phyloP scores from a whole-genome alignment of 208 protist genomes.

The Kentomonas sorsogonicus region DNA sequence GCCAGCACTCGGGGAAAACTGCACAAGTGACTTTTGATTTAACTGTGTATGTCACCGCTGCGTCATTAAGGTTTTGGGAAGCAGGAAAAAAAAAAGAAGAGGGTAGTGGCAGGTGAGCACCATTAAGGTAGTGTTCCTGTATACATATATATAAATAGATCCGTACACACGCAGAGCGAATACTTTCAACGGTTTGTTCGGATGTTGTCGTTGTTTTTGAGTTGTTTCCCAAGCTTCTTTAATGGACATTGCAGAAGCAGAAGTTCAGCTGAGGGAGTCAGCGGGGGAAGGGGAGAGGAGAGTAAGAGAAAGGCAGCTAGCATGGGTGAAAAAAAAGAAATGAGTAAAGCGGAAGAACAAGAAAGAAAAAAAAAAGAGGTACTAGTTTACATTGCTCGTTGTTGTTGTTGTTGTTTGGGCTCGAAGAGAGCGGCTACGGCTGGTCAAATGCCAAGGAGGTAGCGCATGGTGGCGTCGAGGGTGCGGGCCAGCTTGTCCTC shows the following conservation, averaged over 20 bases:
- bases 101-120: constrained; percentile 8
- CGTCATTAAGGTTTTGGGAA: no score
- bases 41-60: no score
- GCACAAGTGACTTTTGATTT: no score
- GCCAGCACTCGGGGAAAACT: no score
- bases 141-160: neutral
- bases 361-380: constrained; percentile 8
- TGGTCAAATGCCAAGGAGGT: constrained; percentile 12
- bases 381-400: neutral
- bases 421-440: neutral
- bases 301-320: neutral
- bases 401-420: neutral
- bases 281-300: neutral
- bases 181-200: neutral
- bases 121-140: neutral
- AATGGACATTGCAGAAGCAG: no score
- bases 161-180: neutral
- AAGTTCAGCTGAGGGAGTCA: no score
- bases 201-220: neutral
- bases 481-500: constrained; percentile 52
- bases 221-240: neutral
- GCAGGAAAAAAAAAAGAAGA: constrained; percentile 50
- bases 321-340: constrained; percentile 3
- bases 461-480: constrained; percentile 24
- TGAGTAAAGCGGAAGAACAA: neutral